A percentile compares a stretch with the other conserved stretches of the same genome.
Evolutionary conservation across 139 green algal species (phyloP).

Genomic region (Eudorina sp.): DNA sequence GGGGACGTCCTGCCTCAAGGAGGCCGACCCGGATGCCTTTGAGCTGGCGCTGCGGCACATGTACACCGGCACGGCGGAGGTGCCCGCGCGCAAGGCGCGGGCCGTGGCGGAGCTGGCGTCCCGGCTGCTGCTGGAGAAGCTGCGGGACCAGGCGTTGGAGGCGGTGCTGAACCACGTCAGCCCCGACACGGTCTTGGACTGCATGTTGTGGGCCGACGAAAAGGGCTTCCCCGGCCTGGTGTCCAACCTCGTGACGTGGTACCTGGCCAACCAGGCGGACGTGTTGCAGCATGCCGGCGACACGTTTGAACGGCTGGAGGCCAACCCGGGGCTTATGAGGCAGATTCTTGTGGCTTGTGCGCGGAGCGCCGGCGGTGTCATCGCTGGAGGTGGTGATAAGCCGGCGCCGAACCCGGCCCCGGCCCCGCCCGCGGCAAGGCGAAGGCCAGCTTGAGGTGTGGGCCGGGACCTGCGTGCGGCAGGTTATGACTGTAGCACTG

Average conservation of each 20-base stretch:
- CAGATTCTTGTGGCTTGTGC: not conserved
- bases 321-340: not conserved
- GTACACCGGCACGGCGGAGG: not conserved
- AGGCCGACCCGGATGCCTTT: conserved; percentile 13
- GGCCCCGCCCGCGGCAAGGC: too few species aligned
- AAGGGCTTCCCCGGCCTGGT: not conserved
- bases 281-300: not conserved
- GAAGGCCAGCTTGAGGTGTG: too few species aligned
- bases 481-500: too few species aligned
- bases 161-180: not conserved
- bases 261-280: not conserved
- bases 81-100: not conserved
- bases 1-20: not conserved
- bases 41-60: not conserved
- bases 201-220: not conserved
- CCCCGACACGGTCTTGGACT: not conserved
- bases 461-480: too few species aligned
- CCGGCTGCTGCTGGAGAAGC: conserved; percentile 14
- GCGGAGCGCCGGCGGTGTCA: too few species aligned
- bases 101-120: conserved; percentile 1
- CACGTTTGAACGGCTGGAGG: not conserved
- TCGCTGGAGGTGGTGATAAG: too few species aligned
- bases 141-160: not conserved
- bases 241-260: not conserved
- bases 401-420: too few species aligned